Evolutionary conservation across 768 basidiomycete species (phyloP).

Genomic region (Termitomyces titanicus): DNA sequence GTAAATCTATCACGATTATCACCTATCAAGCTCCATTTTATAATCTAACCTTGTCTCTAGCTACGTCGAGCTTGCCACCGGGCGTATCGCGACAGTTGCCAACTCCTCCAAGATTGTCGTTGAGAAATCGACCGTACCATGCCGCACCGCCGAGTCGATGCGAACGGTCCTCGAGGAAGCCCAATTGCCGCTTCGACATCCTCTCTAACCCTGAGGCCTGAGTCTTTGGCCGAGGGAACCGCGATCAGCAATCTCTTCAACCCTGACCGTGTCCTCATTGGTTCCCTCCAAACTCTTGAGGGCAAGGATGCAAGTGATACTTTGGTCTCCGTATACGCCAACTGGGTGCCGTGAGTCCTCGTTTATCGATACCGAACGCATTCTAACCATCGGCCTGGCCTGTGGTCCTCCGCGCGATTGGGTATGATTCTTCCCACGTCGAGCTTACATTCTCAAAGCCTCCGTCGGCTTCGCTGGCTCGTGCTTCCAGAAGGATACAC

Average conservation of each 20-base stretch:
- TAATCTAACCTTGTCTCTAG: constrained; percentile 39
- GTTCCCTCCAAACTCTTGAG: constrained; percentile 86
- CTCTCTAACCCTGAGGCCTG: constrained; percentile 99
- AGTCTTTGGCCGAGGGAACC: constrained; percentile 98
- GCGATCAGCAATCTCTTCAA: constrained; percentile 85
- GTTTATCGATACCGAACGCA: too few relatives aligned
- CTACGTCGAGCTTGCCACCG: constrained; percentile 96
- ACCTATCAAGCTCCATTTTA: not conserved
- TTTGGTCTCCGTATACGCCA: constrained; percentile 80
- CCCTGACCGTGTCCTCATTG: constrained; percentile 96
- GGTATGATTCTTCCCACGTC: constrained; percentile 87
- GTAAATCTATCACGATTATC: constrained; percentile 34
- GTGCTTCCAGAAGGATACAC: constrained; percentile 99
- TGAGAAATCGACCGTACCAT: constrained; percentile 98
- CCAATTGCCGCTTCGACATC: constrained; percentile 91
- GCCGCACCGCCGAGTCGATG: constrained; percentile 99
- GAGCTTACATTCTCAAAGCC: constrained; percentile 94
- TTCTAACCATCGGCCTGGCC: constrained; percentile 90
- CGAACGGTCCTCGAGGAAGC: constrained; percentile 96
- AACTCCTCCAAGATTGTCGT: constrained; percentile 95
- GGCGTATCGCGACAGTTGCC: constrained; percentile 91
- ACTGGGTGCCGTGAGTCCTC: constrained; percentile 88
- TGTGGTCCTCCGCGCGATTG: constrained; percentile 98
- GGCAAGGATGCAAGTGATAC: constrained; percentile 79
- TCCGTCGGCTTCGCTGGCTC: constrained; percentile 97